Base-by-base conservation (phyloP, 2,329 filamentous ascomycete species). In the Arthrobotrys musiformis region DNA sequence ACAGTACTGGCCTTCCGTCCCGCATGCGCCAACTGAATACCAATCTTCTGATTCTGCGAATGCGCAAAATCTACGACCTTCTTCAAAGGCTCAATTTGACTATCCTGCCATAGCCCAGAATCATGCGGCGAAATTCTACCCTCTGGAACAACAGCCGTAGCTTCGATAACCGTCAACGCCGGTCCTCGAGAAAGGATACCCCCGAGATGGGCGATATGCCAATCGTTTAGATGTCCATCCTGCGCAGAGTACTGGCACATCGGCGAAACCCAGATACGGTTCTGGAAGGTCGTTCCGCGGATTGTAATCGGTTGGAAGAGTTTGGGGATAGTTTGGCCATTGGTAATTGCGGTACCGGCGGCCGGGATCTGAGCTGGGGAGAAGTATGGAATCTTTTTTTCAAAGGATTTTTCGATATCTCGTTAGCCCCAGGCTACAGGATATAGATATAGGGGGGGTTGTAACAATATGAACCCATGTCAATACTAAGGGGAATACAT, bases 101-200 rank as follows among this genome's bases (percentile, higher is more conserved):
- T 89, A 83, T 97, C 94, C 78, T 91, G 87, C 94, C 93, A 97
- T 6, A 97, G 84, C 0, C 94, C 93, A 11, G 86, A 84, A 82
- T 94, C 92, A 82, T 94, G 87, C 0, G 93, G 93, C 0, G 92
- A 91, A 85, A 97, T 97, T 68, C 94, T 89, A 28, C 93, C 93
- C 80, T 94, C 89, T 4, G 92, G 84, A 8, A 88, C 86, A 0
- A 97, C 91, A 33, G 90, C 86, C 0, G 92, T 93, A 26, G 93
- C 93, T 85, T 97, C 94, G 70, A 94, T 86, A 75, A 93, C 88
- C 58, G 91, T 85, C 17, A 97, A 85, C 1, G 89, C 91, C 0
- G 92, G 90, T 11, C 94, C 94, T 69, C 91, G 89, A 73, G 91
- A 86, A 22, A 92, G 88, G 80, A 93, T 93, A 77, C 92, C 90